A percentile compares a stretch with the other conserved stretches of the same genome.
These are phyloP conservation scores for Mucor irregularis DNA, from an alignment of 371 early-diverging fungal genomes.

Conservation along the genomic window DNA sequence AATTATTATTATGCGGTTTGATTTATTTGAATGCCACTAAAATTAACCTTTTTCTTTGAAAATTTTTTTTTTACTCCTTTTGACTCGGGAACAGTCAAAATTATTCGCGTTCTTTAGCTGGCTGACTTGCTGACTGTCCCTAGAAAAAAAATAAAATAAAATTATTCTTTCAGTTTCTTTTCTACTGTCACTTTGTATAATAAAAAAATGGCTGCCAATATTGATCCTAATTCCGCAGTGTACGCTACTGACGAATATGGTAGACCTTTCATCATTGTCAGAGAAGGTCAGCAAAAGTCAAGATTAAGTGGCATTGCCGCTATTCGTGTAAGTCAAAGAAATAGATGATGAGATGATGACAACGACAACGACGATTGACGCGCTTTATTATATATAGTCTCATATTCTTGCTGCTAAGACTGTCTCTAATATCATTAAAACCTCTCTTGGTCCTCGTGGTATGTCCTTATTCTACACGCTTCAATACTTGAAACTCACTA, in stretches of 20 bases:
- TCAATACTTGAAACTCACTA: neutral
- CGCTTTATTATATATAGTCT: slow-evolving; percentile 63
- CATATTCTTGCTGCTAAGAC: slow-evolving; percentile 98
- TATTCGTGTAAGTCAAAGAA: slow-evolving; percentile 73
- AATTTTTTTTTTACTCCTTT: neutral
- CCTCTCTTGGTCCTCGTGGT: slow-evolving; percentile 99
- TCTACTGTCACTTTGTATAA: neutral
- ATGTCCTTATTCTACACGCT: slow-evolving; percentile 9
- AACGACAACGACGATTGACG: neutral
- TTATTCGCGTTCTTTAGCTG: neutral
- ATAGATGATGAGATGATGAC: slow-evolving; percentile 1
- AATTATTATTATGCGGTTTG: neutral
- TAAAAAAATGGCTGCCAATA: slow-evolving; percentile 9
- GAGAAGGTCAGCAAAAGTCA: slow-evolving; percentile 91
- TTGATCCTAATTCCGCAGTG: slow-evolving; percentile 53
- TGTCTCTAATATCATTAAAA: slow-evolving; percentile 95
- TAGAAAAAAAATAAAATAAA: no score
- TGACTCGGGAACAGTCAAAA: neutral
- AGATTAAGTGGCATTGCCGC: slow-evolving; percentile 90
- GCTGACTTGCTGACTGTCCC: no score
- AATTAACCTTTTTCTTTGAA: no score
- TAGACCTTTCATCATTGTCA: slow-evolving; percentile 94
- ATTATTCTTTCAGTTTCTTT: slow-evolving; percentile 2
- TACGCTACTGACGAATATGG: slow-evolving; percentile 93
- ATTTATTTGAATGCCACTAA: neutral